A percentile compares a stretch with the other conserved stretches of the same genome.
These are phyloP conservation scores for Ensete glaucum DNA, from an alignment of 176 grass and related monocot species.

Conservation along the genomic window DNA sequence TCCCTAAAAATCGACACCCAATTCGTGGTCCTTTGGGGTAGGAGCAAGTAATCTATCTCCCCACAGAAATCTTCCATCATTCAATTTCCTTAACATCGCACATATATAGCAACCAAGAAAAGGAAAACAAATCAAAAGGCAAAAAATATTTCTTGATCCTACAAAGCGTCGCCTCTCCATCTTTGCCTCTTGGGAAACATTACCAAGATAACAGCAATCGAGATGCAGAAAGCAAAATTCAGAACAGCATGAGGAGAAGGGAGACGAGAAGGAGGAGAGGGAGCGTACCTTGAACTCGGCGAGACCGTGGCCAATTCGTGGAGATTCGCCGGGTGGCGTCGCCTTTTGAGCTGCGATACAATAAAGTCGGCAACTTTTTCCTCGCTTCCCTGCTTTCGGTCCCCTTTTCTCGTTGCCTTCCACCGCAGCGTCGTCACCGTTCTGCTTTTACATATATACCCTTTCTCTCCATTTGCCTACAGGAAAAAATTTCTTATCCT, in stretches of 20 bases:
- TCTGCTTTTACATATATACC: too few relatives aligned
- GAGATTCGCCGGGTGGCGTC: background rate
- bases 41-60: too few relatives aligned
- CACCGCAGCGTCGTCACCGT: too few relatives aligned
- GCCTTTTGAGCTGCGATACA: background rate
- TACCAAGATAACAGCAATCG: background rate
- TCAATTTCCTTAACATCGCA: background rate
- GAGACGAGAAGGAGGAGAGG: background rate
- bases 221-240: background rate
- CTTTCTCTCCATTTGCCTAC: too few relatives aligned
- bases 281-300: background rate
- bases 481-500: too few relatives aligned
- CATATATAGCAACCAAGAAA: background rate
- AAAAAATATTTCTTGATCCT: background rate
- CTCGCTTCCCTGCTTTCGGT: background rate
- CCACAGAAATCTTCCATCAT: too few relatives aligned
- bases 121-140: background rate
- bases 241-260: background rate
- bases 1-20: too few relatives aligned
- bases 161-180: background rate
- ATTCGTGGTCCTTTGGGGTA: too few relatives aligned
- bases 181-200: background rate
- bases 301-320: background rate
- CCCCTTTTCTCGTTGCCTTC: background rate
- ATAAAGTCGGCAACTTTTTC: background rate